phyloP scores from a whole-genome alignment of 2,329 filamentous ascomycete species.

The Fusarium albosuccineum region DNA sequence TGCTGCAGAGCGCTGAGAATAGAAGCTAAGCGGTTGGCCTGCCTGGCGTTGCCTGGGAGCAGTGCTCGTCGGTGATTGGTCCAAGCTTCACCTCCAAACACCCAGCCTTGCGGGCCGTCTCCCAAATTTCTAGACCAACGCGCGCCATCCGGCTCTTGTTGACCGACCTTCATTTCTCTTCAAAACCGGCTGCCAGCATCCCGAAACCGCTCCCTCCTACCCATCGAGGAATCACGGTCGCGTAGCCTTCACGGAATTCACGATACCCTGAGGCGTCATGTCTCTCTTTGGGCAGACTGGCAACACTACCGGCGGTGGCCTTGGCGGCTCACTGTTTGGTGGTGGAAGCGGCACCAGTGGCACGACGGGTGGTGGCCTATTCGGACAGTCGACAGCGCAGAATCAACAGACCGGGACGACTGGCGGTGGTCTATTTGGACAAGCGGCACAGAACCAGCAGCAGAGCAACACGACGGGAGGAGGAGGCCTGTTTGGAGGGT shows the following conservation, averaged over 20 bases:
- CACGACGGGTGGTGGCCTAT: constrained; percentile 41
- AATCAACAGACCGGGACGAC: constrained; percentile 40
- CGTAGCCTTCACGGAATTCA: background rate
- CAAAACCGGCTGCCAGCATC: constrained; percentile 24
- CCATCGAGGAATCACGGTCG: constrained; percentile 4
- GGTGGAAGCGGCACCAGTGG: constrained; percentile 41
- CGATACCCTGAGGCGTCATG: constrained; percentile 44
- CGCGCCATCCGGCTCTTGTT: constrained; percentile 43
- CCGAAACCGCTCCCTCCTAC: constrained; percentile 9
- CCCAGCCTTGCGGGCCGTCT: constrained; percentile 45
- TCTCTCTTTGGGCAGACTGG: constrained; percentile 53
- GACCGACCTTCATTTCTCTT: constrained; percentile 32
- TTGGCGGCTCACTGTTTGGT: constrained; percentile 41
- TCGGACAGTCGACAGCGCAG: constrained; percentile 42
- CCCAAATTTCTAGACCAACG: constrained; percentile 51
- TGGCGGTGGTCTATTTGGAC: constrained; percentile 40
- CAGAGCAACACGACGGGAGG: constrained; percentile 39
- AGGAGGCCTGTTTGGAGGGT: constrained; percentile 51
- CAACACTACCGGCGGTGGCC: constrained; percentile 37
- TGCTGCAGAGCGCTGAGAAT: too few relatives aligned
- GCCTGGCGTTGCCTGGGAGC: constrained; percentile 37
- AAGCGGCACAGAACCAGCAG: constrained; percentile 39
- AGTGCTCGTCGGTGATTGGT: constrained; percentile 48
- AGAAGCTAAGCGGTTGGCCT: constrained; percentile 6
- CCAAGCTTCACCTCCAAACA: constrained; percentile 48